Conservation (phyloP, 495 filamentous ascomycete genomes). For the Annulohypoxylon stygium region DNA sequence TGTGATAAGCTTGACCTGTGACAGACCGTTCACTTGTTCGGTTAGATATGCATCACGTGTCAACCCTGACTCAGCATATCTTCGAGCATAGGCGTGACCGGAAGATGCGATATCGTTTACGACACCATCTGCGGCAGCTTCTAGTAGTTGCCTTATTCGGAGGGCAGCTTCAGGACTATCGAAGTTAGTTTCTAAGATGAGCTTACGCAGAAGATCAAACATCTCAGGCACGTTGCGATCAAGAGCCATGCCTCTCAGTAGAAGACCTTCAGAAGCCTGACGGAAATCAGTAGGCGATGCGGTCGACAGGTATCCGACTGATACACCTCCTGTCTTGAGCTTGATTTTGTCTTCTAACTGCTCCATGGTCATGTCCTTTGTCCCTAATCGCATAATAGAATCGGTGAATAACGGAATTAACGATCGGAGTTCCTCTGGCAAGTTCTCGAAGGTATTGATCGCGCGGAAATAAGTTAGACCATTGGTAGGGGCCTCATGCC, state of each 20-base stretch:
- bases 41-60: constrained; percentile 75
- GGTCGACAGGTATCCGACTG: constrained; percentile 79
- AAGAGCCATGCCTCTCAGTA: constrained; percentile 84
- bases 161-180: constrained; percentile 81
- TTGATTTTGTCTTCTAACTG: constrained; percentile 95
- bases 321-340: constrained; percentile 93
- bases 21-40: constrained; percentile 87
- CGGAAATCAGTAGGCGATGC: constrained; percentile 78
- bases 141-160: constrained; percentile 86
- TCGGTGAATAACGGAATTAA: constrained; percentile 93
- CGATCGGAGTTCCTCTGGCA: constrained; percentile 87
- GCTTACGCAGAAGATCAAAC: constrained; percentile 84
- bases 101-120: constrained; percentile 88
- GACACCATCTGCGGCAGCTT: constrained; percentile 87
- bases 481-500: constrained; percentile 93
- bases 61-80: constrained; percentile 83
- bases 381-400: constrained; percentile 91
- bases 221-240: constrained; percentile 91
- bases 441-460: constrained; percentile 78
- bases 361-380: constrained; percentile 88
- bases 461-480: constrained; percentile 96
- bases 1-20: constrained; percentile 89
- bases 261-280: constrained; percentile 80
- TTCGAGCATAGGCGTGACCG: constrained; percentile 86
- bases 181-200: constrained; percentile 91